Conservation (phyloP, 2,329 filamentous ascomycete genomes). For the Aspergillus pseudoterreus region DNA sequence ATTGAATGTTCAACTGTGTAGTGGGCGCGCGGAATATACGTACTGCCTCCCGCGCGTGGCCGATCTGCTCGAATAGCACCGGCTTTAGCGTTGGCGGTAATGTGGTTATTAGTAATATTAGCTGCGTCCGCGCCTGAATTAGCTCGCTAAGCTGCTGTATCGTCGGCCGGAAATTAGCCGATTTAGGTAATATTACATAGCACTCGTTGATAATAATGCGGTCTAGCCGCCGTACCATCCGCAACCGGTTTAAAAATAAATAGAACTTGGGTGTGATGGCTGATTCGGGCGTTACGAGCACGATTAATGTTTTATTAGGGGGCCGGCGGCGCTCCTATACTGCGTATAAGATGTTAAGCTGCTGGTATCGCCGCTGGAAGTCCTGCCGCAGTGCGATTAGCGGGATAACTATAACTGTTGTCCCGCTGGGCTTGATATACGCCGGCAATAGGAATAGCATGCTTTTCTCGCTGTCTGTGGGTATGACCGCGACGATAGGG, state of each 20-base stretch:
- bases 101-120: constrained; percentile 11
- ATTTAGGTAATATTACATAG: constrained; percentile 6
- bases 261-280: not conserved
- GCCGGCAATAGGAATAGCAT: not conserved
- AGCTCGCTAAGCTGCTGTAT: not conserved
- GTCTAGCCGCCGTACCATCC: not conserved
- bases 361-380: not conserved
- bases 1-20: constrained; percentile 3
- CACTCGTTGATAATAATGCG: constrained; percentile 3
- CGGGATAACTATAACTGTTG: not conserved
- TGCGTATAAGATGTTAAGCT: not conserved
- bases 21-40: constrained; percentile 3
- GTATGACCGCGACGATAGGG: not conserved
- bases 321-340: not conserved
- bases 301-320: not conserved
- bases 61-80: constrained; percentile 1
- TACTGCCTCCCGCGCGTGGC: not conserved
- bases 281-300: not conserved
- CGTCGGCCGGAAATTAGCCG: constrained; percentile 1
- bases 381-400: not conserved
- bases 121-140: not conserved
- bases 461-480: not conserved
- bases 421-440: not conserved
- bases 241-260: not conserved
- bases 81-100: constrained; percentile 6